Percentiles rank a stretch among this genome's conserved stretches.
Evolutionary conservation across 805 yeast species (phyloP).

Genomic region (Lipomyces chichibuensis): DNA sequence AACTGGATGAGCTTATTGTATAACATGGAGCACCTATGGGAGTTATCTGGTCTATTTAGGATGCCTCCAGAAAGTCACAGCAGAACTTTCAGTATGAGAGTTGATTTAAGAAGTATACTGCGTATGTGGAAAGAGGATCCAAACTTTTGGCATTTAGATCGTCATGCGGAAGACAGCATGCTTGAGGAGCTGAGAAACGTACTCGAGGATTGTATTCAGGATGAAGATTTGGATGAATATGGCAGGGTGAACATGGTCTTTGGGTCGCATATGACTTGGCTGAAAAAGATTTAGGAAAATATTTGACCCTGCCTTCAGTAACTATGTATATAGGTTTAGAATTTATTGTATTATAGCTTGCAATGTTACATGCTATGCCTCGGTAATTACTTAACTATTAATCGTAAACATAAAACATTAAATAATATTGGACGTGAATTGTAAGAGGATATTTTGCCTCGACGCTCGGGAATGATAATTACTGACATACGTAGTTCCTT

Average conservation of each 20-base stretch:
- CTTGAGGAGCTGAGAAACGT: background rate
- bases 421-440: no score
- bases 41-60: conserved; percentile 1
- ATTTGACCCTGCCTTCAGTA: background rate
- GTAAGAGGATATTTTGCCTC: no score
- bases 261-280: background rate
- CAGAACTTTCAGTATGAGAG: background rate
- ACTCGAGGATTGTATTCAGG: conserved; percentile 18
- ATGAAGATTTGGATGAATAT: background rate
- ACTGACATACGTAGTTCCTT: no score
- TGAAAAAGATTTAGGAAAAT: background rate
- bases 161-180: background rate
- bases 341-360: background rate
- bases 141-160: background rate
- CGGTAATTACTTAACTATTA: no score
- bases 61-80: background rate
- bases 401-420: no score
- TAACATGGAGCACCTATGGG: background rate
- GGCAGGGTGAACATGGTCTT: conserved; percentile 4
- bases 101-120: background rate
- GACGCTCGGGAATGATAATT: no score
- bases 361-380: background rate
- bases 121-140: background rate
- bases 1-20: background rate
- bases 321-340: background rate